Evolutionary conservation across 2,329 filamentous ascomycete genomes (phyloP), one percentile per base, ranked within the genome.

Genomic region (Curvularia sp.): DNA sequence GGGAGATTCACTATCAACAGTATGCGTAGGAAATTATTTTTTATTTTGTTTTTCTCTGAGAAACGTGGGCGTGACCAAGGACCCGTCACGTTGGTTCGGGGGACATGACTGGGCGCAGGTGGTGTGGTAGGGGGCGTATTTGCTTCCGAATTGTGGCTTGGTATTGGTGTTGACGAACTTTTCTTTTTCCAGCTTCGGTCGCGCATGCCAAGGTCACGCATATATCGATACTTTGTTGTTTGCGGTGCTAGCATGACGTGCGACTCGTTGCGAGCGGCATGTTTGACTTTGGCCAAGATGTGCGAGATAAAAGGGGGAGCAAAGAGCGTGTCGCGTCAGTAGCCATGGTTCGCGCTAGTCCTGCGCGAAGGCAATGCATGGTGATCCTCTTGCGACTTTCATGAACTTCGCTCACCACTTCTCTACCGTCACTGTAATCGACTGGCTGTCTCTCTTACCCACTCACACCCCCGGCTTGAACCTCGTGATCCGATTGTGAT

Each of bases 291-390:
- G 33, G 48, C 22, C n/a, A 39, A 38, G 22, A 50, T 22, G 47
- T 35, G 56, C 38, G 46, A 53, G 52, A 58, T 35, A 58, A 55
- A 55, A 58, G 39, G 52, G 42, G 51, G 44, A 49, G 35, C 26
- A 35, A 53, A 44, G 42, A 47, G 15, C n/a, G 44, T 49, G 47
- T 47, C 39, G 44, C 33, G 33, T 28, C 47, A 47, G 56, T 13
- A 9, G 30, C 9, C 10, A 33, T 55, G 46, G 56, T 58, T 58
- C 47, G 56, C 56, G 52, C 56, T 55, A 58, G 41, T 47, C 33
- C 15, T 24, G 22, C 10, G 31, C 46, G 30, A 10, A 52, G 49
- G 41, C 31, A 43, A 47, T 28, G 46, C 33, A 15, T 20, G 31
- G 22, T n/a, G 13, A 48, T 41, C 31, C 50, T 49, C 38, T 53